These are phyloP conservation scores for Alternaria angustiovoidea DNA, from an alignment of 2,329 filamentous ascomycete genomes.

Conservation along the genomic window DNA sequence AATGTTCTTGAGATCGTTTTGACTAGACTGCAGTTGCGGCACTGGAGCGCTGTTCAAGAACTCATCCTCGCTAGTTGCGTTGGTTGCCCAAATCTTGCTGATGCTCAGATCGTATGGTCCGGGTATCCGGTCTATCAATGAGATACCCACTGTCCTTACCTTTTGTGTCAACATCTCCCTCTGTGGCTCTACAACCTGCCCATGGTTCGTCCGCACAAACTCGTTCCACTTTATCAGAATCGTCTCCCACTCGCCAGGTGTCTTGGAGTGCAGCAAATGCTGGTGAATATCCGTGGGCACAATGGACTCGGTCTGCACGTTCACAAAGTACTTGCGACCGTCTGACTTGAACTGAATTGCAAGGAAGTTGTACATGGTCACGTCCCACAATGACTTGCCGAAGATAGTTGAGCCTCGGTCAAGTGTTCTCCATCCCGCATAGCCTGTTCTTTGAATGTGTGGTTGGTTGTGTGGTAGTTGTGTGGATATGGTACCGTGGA, in stretches of 20 bases:
- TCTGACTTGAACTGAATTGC: constrained; percentile 90
- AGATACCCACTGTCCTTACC: constrained; percentile 84
- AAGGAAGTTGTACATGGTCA: constrained; percentile 87
- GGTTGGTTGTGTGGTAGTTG: constrained; percentile 78
- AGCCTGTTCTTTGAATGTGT: constrained; percentile 81
- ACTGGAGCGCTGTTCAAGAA: constrained; percentile 37
- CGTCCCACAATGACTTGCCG: constrained; percentile 84
- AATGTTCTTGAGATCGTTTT: constrained; percentile 29
- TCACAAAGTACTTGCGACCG: constrained; percentile 90
- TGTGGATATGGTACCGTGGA: constrained; percentile 88
- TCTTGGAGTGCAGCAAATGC: constrained; percentile 82
- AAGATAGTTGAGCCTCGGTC: constrained; percentile 83
- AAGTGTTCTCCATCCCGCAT: constrained; percentile 86
- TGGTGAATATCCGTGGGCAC: constrained; percentile 96
- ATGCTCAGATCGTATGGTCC: constrained; percentile 89
- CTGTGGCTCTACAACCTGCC: constrained; percentile 91
- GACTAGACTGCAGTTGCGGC: constrained; percentile 29
- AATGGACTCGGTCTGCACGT: constrained; percentile 92
- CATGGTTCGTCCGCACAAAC: constrained; percentile 94
- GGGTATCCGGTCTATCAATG: constrained; percentile 85
- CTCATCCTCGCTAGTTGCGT: constrained; percentile 59
- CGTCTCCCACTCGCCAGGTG: constrained; percentile 91
- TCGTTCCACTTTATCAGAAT: constrained; percentile 89
- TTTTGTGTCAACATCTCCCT: constrained; percentile 86
- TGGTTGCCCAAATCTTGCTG: constrained; percentile 90